phyloP scores from a whole-genome alignment of 2,329 filamentous ascomycete species.

The Cladosporium sphaerospermum region DNA sequence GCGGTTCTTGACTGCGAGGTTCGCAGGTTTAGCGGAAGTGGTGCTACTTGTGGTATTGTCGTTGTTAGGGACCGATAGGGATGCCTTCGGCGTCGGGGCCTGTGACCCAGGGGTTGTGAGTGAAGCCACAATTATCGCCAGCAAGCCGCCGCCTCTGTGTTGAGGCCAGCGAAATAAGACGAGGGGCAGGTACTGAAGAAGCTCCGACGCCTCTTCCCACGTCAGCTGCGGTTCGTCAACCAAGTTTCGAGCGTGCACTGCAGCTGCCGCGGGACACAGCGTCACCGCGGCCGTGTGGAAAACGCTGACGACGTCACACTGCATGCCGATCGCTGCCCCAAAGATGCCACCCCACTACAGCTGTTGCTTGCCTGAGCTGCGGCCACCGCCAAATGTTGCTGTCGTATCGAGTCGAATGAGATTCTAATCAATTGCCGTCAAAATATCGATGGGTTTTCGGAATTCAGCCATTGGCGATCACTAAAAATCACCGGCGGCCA shows the following conservation, averaged over 20 bases:
- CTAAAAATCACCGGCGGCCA: background rate
- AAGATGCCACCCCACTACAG: too few species aligned
- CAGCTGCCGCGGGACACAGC: background rate
- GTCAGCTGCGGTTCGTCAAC: background rate
- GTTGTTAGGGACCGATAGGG: slow-evolving; percentile 1
- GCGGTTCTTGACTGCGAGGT: slow-evolving; percentile 11
- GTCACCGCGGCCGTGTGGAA: background rate
- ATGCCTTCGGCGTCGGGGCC: background rate
- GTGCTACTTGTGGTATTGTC: background rate
- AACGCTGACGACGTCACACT: slow-evolving; percentile 1
- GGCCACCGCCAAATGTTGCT: too few species aligned
- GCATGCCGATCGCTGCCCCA: background rate
- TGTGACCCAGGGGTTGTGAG: background rate
- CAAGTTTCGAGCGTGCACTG: background rate
- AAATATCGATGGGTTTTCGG: background rate
- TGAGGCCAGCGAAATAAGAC: slow-evolving; percentile 4
- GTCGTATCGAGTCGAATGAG: too few species aligned
- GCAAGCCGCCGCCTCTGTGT: slow-evolving; percentile 7
- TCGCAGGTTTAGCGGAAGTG: background rate
- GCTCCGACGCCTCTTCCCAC: slow-evolving; percentile 2
- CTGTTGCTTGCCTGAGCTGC: too few species aligned
- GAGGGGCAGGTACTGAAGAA: slow-evolving; percentile 3
- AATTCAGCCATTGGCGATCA: background rate
- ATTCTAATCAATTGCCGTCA: background rate
- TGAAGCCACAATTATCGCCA: slow-evolving; percentile 6